Evolutionary conservation across 768 basidiomycete genomes (phyloP).

Genomic region (Mycena sanguinolenta): DNA sequence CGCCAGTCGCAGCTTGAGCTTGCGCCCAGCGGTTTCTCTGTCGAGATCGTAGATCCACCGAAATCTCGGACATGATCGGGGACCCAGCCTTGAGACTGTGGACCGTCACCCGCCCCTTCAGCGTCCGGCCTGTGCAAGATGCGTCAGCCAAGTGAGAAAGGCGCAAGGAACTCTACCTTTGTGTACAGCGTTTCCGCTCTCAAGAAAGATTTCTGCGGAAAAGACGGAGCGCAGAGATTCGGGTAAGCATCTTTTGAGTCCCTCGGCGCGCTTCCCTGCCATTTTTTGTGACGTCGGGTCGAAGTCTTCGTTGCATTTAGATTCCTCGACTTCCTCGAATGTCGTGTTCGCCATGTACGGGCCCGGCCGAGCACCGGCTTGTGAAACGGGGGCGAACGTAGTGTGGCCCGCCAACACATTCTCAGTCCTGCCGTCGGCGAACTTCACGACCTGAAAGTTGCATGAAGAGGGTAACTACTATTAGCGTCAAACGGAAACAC

Average conservation of each 20-base stretch:
- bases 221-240: constrained; percentile 11
- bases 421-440: constrained; percentile 14
- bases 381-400: not conserved
- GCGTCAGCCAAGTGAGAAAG: not conserved
- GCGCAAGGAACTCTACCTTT: not conserved
- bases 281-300: no score
- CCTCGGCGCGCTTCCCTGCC: no score
- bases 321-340: not conserved
- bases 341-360: not conserved
- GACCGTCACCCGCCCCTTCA: not conserved
- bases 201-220: constrained; percentile 13
- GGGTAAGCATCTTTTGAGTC: constrained; percentile 16
- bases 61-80: not conserved
- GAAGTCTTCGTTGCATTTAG: no score
- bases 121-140: not conserved
- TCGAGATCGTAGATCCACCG: not conserved
- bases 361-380: not conserved
- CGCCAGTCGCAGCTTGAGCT: not conserved
- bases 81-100: not conserved
- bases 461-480: not conserved
- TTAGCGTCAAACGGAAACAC: not conserved
- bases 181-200: constrained; percentile 5
- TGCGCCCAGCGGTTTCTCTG: constrained; percentile 17
- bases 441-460: not conserved
- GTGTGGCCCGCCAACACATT: constrained; percentile 15